A percentile compares a stretch with the other conserved stretches of the same genome.
These are phyloP conservation scores for Aureobasidium namibiae DNA, from an alignment of 2,329 filamentous ascomycete species.

Conservation along the genomic window DNA sequence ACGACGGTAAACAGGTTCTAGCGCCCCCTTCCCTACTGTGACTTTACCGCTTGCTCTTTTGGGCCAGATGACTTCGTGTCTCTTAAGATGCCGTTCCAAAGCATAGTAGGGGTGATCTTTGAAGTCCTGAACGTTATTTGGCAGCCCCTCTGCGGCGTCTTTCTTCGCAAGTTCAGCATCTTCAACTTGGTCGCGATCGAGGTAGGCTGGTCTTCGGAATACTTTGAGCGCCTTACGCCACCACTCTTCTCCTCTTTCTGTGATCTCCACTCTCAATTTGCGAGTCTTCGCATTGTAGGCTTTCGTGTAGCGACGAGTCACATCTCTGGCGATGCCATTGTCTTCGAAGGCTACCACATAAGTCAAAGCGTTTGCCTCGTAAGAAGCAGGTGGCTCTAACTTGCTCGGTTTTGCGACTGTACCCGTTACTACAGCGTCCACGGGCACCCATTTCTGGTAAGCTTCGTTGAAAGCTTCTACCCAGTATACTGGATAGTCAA, in stretches of 20 bases:
- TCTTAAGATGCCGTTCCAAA: constrained; percentile 72
- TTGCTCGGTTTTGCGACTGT: constrained; percentile 67
- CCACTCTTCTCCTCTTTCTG: constrained; percentile 49
- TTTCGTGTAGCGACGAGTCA: constrained; percentile 81
- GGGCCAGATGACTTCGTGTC: constrained; percentile 74
- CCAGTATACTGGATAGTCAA: constrained; percentile 81
- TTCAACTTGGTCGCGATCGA: constrained; percentile 75
- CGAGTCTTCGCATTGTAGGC: constrained; percentile 86
- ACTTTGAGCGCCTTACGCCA: constrained; percentile 43
- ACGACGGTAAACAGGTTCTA: constrained; percentile 77
- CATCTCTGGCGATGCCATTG: constrained; percentile 69
- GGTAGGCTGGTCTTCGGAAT: constrained; percentile 24
- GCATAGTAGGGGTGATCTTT: constrained; percentile 46
- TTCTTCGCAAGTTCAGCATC: constrained; percentile 63
- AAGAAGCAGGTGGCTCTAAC: constrained; percentile 75
- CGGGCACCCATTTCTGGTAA: constrained; percentile 83
- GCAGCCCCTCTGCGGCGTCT: constrained; percentile 60
- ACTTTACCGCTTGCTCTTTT: constrained; percentile 69
- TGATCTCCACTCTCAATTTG: constrained; percentile 67
- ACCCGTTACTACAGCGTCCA: constrained; percentile 76
- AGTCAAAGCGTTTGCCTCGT: constrained; percentile 65
- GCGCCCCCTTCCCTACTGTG: constrained; percentile 47
- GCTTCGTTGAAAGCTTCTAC: constrained; percentile 82
- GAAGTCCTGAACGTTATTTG: constrained; percentile 32
- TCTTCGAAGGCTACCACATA: constrained; percentile 84